These are phyloP conservation scores for Arabidopsis arenosa DNA, from an alignment of 345 rosid species.

Conservation along the genomic window DNA sequence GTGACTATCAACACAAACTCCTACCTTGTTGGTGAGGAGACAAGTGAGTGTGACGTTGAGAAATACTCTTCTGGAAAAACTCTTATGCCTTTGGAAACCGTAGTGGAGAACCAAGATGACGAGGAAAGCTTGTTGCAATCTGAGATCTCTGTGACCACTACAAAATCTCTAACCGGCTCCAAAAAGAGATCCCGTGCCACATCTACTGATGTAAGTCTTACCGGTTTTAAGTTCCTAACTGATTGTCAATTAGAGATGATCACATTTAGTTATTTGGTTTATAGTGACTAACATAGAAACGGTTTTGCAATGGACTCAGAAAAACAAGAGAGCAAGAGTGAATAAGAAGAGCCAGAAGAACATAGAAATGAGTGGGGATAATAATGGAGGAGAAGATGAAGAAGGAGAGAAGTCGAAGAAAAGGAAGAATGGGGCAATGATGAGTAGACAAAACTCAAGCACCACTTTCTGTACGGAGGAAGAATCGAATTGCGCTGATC, in stretches of 20 bases:
- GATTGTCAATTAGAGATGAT: background rate
- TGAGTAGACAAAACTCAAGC: slow-evolving; percentile 53
- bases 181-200: slow-evolving; percentile 63
- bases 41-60: slow-evolving; percentile 52
- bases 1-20: slow-evolving; percentile 51
- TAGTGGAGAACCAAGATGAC: slow-evolving; percentile 39
- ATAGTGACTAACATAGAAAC: slow-evolving; percentile 8
- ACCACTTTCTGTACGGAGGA: slow-evolving; percentile 68
- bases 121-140: slow-evolving; percentile 41
- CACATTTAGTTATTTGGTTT: background rate
- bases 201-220: slow-evolving; percentile 59
- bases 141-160: slow-evolving; percentile 43
- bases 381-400: slow-evolving; percentile 45
- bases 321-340: slow-evolving; percentile 53
- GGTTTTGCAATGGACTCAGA: slow-evolving; percentile 48
- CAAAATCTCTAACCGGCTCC: slow-evolving; percentile 41
- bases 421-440: slow-evolving; percentile 41
- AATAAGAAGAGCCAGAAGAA: slow-evolving; percentile 51
- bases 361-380: slow-evolving; percentile 49
- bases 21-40: slow-evolving; percentile 53
- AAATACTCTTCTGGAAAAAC: slow-evolving; percentile 44
- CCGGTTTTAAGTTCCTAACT: background rate
- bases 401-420: slow-evolving; percentile 35
- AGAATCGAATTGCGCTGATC: slow-evolving; percentile 55
- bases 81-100: slow-evolving; percentile 35